Base-by-base conservation (phyloP, 2,329 filamentous ascomycete genomes). In the Mycosphaerella sp. region DNA sequence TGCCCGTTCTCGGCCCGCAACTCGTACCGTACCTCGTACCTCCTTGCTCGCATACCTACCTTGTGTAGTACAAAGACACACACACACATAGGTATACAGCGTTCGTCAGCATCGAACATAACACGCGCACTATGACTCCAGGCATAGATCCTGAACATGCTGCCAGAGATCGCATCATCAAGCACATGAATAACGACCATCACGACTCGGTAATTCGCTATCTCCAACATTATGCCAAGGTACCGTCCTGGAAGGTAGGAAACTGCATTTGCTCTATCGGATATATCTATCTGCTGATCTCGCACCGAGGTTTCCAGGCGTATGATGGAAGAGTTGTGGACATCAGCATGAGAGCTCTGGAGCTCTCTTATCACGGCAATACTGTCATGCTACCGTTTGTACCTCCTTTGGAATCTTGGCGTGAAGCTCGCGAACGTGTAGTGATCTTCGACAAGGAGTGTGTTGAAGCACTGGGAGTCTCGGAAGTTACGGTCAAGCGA, bases 181-280 rank as follows among this genome's bases (percentile, higher is more conserved):
- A 75, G 30, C 90, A 96, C 74, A 93, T 96, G 87, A 95, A 96
- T 72, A 74, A 75, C 39, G 86, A 91, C 69, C 91, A 95, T 71
- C 73, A 77, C 45, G 78, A 81, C 60, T 87, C 88, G 74, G 64
- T 95, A 44, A 73, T 79, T 51, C 78, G 85, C 65, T 95, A 90
- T 70, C 79, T 94, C n/a, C 82, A 82, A 57, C 80, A 89, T 68
- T 89, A 82, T 73, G 75, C 73, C 65, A 68, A 74, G 13, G 73
- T 87, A 40, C 78, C 82, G 13, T 64, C 76, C 6, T 68, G 71
- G 53, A 71, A 77, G 30, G 30, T 34, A 13, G 6, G 30, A 34
- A n/a, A 34, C 30, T 34, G 30, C 13, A 5, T 10, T 34, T 34
- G 30, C 13, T 34, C 6, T 34, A 10, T 34, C 30, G 9, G 6